phyloP scores from a whole-genome alignment of 2,329 filamentous ascomycete species.

The Aciculosporium take region DNA sequence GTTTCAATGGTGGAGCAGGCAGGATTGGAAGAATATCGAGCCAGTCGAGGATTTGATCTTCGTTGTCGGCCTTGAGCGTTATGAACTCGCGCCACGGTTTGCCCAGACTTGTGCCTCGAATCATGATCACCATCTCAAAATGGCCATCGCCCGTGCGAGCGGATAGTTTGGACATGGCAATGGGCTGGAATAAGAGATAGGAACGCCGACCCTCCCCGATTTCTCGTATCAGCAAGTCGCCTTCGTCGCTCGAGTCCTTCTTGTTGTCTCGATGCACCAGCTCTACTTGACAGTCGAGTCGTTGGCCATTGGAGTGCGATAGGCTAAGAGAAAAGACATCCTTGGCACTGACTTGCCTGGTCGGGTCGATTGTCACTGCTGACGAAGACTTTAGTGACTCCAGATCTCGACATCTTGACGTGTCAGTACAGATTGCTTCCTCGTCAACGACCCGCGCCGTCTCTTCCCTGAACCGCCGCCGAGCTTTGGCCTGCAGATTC shows the following conservation, averaged over 20 bases:
- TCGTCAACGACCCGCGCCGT: conserved; percentile 68
- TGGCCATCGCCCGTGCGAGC: conserved; percentile 59
- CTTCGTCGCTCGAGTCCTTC: conserved; percentile 48
- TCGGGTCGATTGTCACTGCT: conserved; percentile 57
- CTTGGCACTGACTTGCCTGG: conserved; percentile 71
- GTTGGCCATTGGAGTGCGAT: conserved; percentile 76
- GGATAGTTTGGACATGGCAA: conserved; percentile 60
- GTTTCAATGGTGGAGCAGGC: conserved; percentile 32
- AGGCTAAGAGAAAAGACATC: conserved; percentile 82
- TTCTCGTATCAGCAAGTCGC: conserved; percentile 87
- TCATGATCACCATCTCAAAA: conserved; percentile 72
- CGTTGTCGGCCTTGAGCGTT: conserved; percentile 59
- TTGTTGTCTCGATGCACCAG: conserved; percentile 72
- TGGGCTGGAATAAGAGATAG: conserved; percentile 85
- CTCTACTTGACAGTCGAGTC: conserved; percentile 80
- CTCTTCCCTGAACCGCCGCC: conserved; percentile 48
- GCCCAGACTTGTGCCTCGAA: conserved; percentile 53
- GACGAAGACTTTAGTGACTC: conserved; percentile 59
- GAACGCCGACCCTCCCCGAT: conserved; percentile 57
- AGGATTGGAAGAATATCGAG: conserved; percentile 55
- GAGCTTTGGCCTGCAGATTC: conserved; percentile 59
- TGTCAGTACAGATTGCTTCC: conserved; percentile 70
- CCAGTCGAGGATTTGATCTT: conserved; percentile 74
- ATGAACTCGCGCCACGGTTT: conserved; percentile 75
- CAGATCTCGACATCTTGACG: conserved; percentile 64